These are phyloP conservation scores for Neonectria magnoliae DNA, from an alignment of 2,329 filamentous ascomycete genomes.

Conservation along the genomic window DNA sequence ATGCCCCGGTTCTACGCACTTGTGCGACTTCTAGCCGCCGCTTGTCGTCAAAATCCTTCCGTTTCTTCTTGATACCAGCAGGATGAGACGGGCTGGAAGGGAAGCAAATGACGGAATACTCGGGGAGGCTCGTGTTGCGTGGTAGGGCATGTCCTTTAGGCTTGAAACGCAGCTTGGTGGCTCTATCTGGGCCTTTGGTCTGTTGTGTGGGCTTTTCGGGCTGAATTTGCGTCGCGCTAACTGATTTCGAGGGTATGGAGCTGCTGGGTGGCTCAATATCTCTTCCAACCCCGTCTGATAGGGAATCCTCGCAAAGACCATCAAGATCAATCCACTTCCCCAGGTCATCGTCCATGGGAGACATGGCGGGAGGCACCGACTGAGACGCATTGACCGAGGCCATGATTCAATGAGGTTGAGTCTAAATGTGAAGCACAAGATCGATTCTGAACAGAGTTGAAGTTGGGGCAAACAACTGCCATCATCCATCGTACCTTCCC, in stretches of 20 bases:
- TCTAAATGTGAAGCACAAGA: neutral
- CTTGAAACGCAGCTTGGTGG: conserved; percentile 1
- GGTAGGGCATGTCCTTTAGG: conserved; percentile 15
- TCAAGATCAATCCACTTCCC: conserved; percentile 39
- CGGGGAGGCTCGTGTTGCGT: conserved; percentile 22
- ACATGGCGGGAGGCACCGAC: neutral
- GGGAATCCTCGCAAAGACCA: conserved; percentile 33
- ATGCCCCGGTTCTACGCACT: conserved; percentile 42
- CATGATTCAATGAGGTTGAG: conserved; percentile 11
- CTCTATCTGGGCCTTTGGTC: conserved; percentile 9
- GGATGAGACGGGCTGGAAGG: conserved; percentile 42
- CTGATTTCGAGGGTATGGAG: conserved; percentile 18
- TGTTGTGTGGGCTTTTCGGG: conserved; percentile 2
- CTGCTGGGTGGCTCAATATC: conserved; percentile 25
- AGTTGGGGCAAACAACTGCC: conserved; percentile 9
- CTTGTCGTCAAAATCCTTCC: conserved; percentile 41
- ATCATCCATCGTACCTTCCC: conserved; percentile 1
- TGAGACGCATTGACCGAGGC: neutral
- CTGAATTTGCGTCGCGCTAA: conserved; percentile 11
- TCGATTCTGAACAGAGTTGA: neutral
- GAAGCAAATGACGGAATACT: conserved; percentile 43
- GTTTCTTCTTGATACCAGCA: conserved; percentile 41
- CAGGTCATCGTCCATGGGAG: conserved; percentile 29
- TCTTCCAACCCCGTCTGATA: conserved; percentile 26
- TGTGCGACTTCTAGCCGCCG: conserved; percentile 41